Conservation (phyloP, 129 eudicot genomes). For the carrot (Daucus carota) region DH1_v3.0 NC_030387.2:7103001-7103500, state of each 20-base stretch:
- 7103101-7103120: too few species aligned
- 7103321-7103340: constrained; percentile 25
- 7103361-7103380: constrained; percentile 35
- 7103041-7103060: too few species aligned
- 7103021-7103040: not conserved
- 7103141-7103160: too few species aligned
- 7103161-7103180: too few species aligned
- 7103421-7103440: not conserved
- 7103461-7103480: not conserved
- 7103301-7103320: not conserved
- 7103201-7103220: too few species aligned
- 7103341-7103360: constrained; percentile 40
- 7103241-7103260: not conserved
- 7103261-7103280: not conserved
- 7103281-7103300: not conserved
- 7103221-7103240: too few species aligned
- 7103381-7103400: constrained; percentile 36
- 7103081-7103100: too few species aligned
- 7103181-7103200: too few species aligned
- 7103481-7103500: constrained; percentile 14
- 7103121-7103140: too few species aligned
- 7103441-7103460: too few species aligned
- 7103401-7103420: constrained; percentile 36
- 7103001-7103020: not conserved
- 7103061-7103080: too few species aligned